Conservation (phyloP, 2,329 filamentous ascomycete species). For the Colletotrichum chrysophilum region DNA sequence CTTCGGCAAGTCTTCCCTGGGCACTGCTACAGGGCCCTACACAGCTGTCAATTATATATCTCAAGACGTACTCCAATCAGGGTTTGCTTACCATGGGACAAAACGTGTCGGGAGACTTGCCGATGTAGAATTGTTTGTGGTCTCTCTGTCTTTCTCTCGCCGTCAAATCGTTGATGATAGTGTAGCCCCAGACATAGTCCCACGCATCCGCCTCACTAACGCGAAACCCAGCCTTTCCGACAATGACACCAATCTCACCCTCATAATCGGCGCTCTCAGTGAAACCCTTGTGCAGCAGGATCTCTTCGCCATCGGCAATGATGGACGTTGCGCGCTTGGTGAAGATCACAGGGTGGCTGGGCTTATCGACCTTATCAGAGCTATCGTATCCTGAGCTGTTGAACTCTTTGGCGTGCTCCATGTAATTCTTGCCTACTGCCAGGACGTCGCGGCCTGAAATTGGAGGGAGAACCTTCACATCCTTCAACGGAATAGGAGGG, state of each 20-base stretch:
- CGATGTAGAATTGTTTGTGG: conserved; percentile 66
- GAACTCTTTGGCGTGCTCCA: conserved; percentile 62
- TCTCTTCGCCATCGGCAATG: conserved; percentile 50
- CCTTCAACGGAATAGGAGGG: conserved; percentile 32
- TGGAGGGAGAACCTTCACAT: conserved; percentile 49
- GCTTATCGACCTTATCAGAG: conserved; percentile 57
- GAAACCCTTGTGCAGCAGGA: conserved; percentile 51
- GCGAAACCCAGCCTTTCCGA: conserved; percentile 53
- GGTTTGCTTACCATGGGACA: conserved; percentile 51
- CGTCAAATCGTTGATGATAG: conserved; percentile 60
- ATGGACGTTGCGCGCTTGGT: conserved; percentile 60
- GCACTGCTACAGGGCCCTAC: conserved; percentile 56
- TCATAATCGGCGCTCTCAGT: conserved; percentile 59
- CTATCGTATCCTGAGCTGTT: conserved; percentile 59
- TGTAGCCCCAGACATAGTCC: conserved; percentile 60
- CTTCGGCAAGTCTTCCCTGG: conserved; percentile 46
- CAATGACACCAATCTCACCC: conserved; percentile 60
- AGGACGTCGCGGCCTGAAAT: conserved; percentile 56
- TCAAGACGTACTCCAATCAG: neutral
- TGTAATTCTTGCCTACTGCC: conserved; percentile 62
- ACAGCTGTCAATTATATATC: rapidly evolving
- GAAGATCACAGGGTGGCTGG: conserved; percentile 60
- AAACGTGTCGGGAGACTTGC: conserved; percentile 60
- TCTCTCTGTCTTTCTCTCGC: conserved; percentile 56
- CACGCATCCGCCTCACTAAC: conserved; percentile 49